Conservation (phyloP, 306 rosid species). For the Ochetophila trinervis region DNA sequence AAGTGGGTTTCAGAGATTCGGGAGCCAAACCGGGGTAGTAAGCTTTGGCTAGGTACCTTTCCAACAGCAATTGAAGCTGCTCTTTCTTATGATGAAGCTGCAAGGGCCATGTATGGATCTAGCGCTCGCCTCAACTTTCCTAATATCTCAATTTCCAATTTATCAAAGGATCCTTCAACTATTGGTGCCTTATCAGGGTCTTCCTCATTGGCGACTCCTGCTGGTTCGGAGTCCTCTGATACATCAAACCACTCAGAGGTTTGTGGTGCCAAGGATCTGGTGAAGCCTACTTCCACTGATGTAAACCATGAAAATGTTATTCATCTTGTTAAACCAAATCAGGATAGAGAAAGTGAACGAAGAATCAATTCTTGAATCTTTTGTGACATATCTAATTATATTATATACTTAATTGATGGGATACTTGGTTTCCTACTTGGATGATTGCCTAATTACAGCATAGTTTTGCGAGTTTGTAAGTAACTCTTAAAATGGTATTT, state of each 20-base stretch:
- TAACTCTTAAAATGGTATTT: no score
- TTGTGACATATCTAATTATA: conserved; percentile 33
- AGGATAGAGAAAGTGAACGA: conserved; percentile 38
- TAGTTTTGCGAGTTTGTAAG: not conserved
- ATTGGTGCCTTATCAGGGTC: conserved; percentile 22
- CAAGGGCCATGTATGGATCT: conserved; percentile 75
- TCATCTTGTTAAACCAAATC: conserved; percentile 12
- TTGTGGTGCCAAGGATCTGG: conserved; percentile 26
- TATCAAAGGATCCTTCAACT: conserved; percentile 36
- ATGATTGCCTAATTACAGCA: conserved; percentile 1
- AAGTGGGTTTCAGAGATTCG: conserved; percentile 92
- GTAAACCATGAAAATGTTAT: conserved; percentile 12
- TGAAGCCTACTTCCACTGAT: conserved; percentile 31
- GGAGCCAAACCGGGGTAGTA: conserved; percentile 69
- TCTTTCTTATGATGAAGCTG: conserved; percentile 82
- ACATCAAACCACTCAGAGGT: conserved; percentile 38
- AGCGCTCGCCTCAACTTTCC: conserved; percentile 81
- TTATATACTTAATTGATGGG: conserved; percentile 14
- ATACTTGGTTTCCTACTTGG: conserved; percentile 25
- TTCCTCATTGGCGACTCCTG: conserved; percentile 26
- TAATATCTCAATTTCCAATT: conserved; percentile 47
- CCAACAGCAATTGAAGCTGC: conserved; percentile 78
- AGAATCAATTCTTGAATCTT: conserved; percentile 21
- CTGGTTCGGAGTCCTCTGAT: conserved; percentile 35
- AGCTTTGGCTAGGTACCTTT: conserved; percentile 84